Evolutionary conservation across 2,329 filamentous ascomycete genomes (phyloP).

Genomic region (Diaporthe australafricana): DNA sequence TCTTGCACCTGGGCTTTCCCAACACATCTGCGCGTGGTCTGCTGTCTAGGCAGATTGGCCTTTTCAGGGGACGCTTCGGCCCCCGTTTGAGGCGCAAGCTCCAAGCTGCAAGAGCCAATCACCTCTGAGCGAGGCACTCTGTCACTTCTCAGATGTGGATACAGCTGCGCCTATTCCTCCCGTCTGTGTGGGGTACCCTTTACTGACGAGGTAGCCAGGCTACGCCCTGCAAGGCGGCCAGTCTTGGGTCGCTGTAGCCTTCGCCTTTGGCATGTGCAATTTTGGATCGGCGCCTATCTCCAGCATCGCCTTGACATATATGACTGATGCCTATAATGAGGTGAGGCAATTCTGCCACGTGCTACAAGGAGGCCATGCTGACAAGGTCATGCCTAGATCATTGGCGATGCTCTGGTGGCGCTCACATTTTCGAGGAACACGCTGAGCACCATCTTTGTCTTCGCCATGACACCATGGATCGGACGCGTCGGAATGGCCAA

Average conservation of each 20-base stretch:
- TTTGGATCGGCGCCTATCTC: slow-evolving; percentile 35
- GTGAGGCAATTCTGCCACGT: slow-evolving; percentile 8
- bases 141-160: background rate
- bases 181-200: background rate
- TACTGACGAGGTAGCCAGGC: slow-evolving; percentile 1
- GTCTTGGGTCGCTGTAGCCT: slow-evolving; percentile 35
- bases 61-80: background rate
- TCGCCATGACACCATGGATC: slow-evolving; percentile 38
- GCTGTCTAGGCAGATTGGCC: background rate
- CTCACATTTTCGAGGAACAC: slow-evolving; percentile 38
- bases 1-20: background rate
- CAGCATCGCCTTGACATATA: slow-evolving; percentile 36
- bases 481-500: slow-evolving; percentile 34
- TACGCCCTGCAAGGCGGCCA: slow-evolving; percentile 37
- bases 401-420: slow-evolving; percentile 37
- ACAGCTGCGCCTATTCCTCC: background rate
- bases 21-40: background rate
- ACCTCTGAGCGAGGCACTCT: background rate
- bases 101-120: background rate
- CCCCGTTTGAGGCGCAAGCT: background rate
- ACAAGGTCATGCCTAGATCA: slow-evolving; percentile 22
- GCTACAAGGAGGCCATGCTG: background rate
- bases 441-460: slow-evolving; percentile 37
- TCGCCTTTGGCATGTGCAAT: slow-evolving; percentile 32
- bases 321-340: slow-evolving; percentile 39